Conservation (phyloP, 2,329 filamentous ascomycete species). For the Aspergillus spinulosporus region DNA sequence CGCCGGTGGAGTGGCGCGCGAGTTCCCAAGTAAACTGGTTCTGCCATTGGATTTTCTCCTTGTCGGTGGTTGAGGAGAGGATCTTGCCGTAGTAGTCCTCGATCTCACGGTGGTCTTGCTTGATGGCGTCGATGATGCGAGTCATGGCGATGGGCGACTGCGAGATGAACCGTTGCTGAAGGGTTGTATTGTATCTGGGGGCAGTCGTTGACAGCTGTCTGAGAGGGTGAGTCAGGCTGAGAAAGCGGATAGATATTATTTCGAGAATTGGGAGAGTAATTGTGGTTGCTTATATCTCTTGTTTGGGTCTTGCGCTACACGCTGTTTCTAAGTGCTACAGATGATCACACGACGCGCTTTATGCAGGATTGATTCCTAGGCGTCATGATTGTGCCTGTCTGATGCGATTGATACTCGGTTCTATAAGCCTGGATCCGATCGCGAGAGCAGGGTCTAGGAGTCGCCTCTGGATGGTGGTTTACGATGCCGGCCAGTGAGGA, state of each 20-base stretch:
- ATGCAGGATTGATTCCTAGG: not conserved
- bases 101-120: slow-evolving; percentile 42
- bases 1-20: slow-evolving; percentile 50
- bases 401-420: not conserved
- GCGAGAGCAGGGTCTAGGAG: not conserved
- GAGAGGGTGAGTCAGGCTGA: not conserved
- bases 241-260: not conserved
- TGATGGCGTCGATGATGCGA: slow-evolving; percentile 37
- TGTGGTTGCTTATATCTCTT: not conserved
- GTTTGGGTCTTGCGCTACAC: too few species aligned
- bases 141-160: slow-evolving; percentile 13
- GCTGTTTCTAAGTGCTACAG: not conserved
- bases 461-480: not conserved
- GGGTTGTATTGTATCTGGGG: not conserved
- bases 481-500: not conserved
- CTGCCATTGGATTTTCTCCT: slow-evolving; percentile 45
- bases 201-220: not conserved
- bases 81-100: slow-evolving; percentile 46
- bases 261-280: not conserved
- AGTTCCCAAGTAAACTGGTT: slow-evolving; percentile 55
- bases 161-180: not conserved
- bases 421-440: not conserved
- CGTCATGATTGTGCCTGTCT: not conserved
- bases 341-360: not conserved
- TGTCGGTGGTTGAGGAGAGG: slow-evolving; percentile 38